These are phyloP conservation scores for Nakazawaea pomicola DNA, from an alignment of 805 yeast species.

Conservation along the genomic window DNA sequence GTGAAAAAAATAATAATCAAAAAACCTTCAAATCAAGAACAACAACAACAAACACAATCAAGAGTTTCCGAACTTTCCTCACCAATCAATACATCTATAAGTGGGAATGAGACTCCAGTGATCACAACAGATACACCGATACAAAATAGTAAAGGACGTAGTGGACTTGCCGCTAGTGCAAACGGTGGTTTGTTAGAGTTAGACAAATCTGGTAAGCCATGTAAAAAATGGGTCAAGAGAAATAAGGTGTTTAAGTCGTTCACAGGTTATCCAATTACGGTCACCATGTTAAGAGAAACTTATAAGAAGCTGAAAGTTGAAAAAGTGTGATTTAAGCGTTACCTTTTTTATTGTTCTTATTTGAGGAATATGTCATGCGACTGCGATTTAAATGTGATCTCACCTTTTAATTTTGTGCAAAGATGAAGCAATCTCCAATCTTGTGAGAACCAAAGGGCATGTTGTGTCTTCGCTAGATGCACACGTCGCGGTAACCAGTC, in stretches of 20 bases:
- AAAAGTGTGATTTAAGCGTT: constrained; percentile 1
- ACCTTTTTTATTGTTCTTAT: no score
- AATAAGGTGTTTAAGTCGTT: constrained; percentile 36
- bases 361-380: no score
- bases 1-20: constrained; percentile 7
- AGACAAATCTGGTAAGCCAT: constrained; percentile 38
- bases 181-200: constrained; percentile 18
- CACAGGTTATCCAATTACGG: constrained; percentile 35
- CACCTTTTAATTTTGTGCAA: no score
- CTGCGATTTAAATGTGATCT: no score
- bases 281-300: constrained; percentile 1
- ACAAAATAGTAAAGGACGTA: constrained; percentile 1
- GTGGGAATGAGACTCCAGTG: not conserved
- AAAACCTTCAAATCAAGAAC: not conserved
- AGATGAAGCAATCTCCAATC: no score
- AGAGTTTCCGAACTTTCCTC: no score
- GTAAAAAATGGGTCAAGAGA: constrained; percentile 38
- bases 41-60: no score
- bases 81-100: not conserved
- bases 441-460: no score
- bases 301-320: not conserved
- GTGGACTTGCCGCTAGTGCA: constrained; percentile 10
- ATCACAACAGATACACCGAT: constrained; percentile 3
- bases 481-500: no score
- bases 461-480: no score